Base-by-base conservation (phyloP, 2,329 filamentous ascomycete species). In the Paecilomyces sp. region DNA sequence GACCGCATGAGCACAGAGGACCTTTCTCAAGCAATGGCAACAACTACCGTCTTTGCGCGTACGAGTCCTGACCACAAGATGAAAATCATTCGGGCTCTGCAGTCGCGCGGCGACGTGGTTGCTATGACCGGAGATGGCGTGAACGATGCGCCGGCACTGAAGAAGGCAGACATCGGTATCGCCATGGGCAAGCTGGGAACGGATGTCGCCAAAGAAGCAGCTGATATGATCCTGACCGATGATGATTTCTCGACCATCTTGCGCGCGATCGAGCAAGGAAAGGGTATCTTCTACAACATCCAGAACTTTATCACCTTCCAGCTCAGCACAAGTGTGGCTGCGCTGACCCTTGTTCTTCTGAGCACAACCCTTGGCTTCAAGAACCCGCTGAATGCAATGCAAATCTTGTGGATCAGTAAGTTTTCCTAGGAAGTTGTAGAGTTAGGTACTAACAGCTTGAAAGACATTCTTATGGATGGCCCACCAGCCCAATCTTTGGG, bases 231-330 rank as follows among this genome's bases (percentile, higher is more conserved):
- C 36, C 79, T 96, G 50, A 92, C 90, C 0, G 90, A 94, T 70
- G 91, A 94, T 73, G 92, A 95, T 75, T 95, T 95, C 70, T 89
- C 91, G 11, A 91, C 88, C 4, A 99, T 99, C 63, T 82, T 99
- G 11, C 90, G 88, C 61, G 94, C 94, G 31, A 99, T 99, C 63
- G 94, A 99, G 74, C 94, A 99, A 78, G 95, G 94, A 76, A 99
- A 99, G 76, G 94, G 92, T 58, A 99, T 99, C 67, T 99, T 99
- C 77, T 96, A 94, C 83, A 99, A 99, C 75, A 97, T 99, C 66
- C 94, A 99, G 72, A 99, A 99, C 75, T 99, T 99, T 77, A 83
- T 99, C 64, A 97, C 94, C 0, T 99, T 99, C 77, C 95, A 99
- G 79, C 84, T 99, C 60, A 97, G 92, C 75, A 99, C 94, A 55